Evolutionary conservation across 2,329 filamentous ascomycete species (phyloP).

Genomic region (Ceratocystis cacaofunesta): DNA sequence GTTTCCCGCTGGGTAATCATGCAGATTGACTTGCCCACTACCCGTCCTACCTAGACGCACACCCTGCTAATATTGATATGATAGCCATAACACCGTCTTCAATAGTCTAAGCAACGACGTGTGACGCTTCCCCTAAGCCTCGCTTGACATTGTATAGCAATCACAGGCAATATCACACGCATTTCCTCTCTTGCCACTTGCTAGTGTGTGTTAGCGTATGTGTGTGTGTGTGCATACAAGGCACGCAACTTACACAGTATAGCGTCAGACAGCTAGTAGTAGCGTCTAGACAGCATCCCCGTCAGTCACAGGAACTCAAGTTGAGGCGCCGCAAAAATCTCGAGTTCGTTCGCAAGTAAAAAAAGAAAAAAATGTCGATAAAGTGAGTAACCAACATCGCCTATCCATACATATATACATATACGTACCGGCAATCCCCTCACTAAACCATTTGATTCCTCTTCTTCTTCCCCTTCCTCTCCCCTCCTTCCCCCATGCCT

Average conservation of each 20-base stretch:
- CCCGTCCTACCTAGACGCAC: background rate
- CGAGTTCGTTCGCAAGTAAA: background rate
- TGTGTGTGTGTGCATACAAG: background rate
- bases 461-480: conserved; percentile 13
- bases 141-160: background rate
- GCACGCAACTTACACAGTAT: background rate
- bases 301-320: background rate
- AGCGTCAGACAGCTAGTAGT: background rate
- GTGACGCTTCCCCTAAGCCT: background rate
- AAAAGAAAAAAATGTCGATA: conserved; percentile 34
- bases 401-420: background rate
- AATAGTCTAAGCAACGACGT: background rate
- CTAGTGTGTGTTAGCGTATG: background rate
- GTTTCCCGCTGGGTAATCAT: background rate
- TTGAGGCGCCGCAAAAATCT: background rate
- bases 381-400: conserved; percentile 31
- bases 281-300: background rate
- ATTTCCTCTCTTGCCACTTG: background rate
- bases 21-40: background rate
- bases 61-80: background rate
- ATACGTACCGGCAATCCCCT: conserved; percentile 7
- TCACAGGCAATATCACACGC: background rate
- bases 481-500: conserved; percentile 14
- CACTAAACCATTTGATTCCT: background rate
- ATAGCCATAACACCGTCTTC: background rate